phyloP scores from a whole-genome alignment of 441 rosid species.

The Syzygium malaccense region DNA sequence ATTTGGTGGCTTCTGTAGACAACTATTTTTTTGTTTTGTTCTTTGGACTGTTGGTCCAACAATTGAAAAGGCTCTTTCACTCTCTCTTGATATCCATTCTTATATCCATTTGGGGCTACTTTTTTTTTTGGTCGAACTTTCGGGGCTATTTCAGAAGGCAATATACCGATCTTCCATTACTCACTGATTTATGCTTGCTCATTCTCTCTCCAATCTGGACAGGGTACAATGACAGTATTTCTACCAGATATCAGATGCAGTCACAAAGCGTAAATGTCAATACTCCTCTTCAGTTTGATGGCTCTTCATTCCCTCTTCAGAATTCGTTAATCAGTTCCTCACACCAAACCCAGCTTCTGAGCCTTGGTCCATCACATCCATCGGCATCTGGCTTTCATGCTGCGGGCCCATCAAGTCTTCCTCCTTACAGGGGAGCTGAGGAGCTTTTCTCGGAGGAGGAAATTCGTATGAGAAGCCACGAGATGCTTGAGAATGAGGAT shows the following conservation, averaged over 20 bases:
- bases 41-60: too few species aligned
- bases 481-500: not conserved
- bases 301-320: not conserved
- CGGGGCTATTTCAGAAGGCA: not conserved
- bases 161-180: not conserved
- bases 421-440: not conserved
- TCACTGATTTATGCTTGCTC: not conserved
- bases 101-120: too few species aligned
- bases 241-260: not conserved
- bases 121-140: too few species aligned
- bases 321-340: not conserved
- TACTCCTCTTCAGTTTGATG: not conserved
- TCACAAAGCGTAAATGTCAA: not conserved
- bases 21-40: not conserved
- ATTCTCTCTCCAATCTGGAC: not conserved
- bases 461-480: not conserved
- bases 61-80: too few species aligned
- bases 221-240: not conserved
- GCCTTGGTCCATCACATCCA: not conserved
- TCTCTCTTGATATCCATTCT: too few species aligned
- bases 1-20: not conserved
- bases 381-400: not conserved
- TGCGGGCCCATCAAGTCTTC: not conserved
- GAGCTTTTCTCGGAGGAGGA: not conserved
- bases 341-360: not conserved